Evolutionary conservation across 768 basidiomycete species (phyloP).

Genomic region (Trametes gibbosa): DNA sequence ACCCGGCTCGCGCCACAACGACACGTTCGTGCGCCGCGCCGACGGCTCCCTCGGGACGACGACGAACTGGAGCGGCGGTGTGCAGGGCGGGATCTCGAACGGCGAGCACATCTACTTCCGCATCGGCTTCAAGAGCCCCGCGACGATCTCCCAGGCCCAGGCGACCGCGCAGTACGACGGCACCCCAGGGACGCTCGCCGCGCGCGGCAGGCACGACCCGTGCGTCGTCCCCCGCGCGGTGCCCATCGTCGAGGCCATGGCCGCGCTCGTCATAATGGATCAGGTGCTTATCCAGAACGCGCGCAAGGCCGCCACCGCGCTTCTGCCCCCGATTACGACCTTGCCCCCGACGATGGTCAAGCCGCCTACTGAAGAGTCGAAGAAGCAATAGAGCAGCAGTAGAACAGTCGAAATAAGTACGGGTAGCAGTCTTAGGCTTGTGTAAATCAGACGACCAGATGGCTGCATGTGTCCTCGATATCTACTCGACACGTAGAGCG

Average conservation of each 20-base stretch:
- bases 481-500: background rate
- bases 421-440: background rate
- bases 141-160: slow-evolving; percentile 93
- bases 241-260: slow-evolving; percentile 98
- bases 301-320: slow-evolving; percentile 64
- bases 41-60: slow-evolving; percentile 77
- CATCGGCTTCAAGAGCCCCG: slow-evolving; percentile 96
- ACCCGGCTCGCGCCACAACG: slow-evolving; percentile 92
- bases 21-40: slow-evolving; percentile 64
- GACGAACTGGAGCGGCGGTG: slow-evolving; percentile 96
- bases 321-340: slow-evolving; percentile 85
- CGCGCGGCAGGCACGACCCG: slow-evolving; percentile 93
- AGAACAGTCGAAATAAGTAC: background rate
- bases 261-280: slow-evolving; percentile 93
- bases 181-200: slow-evolving; percentile 80
- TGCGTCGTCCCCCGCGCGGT: slow-evolving; percentile 97
- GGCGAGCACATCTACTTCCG: slow-evolving; percentile 96
- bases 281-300: slow-evolving; percentile 87
- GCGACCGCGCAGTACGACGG: slow-evolving; percentile 92
- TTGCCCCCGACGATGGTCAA: slow-evolving; percentile 91
- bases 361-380: slow-evolving; percentile 31
- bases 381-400: background rate
- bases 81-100: slow-evolving; percentile 98
- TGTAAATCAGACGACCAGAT: background rate
- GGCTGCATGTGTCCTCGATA: background rate